Evolutionary conservation across 1,139 yeast species (phyloP).

Genomic region (Casaregolazyma suthepensis): DNA sequence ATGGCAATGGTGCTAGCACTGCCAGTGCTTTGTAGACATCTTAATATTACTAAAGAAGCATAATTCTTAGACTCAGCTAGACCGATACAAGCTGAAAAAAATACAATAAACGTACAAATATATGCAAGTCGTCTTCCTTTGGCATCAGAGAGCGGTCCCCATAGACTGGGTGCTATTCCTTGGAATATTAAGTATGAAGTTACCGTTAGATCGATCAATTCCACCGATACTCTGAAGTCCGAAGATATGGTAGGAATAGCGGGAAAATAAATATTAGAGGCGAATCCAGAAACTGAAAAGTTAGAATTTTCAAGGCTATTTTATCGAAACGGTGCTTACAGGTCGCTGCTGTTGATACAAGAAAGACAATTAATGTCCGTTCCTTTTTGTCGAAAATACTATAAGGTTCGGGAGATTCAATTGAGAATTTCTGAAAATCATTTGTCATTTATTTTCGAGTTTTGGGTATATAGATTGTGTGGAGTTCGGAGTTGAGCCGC

Average conservation of each 20-base stretch:
- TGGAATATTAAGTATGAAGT: slow-evolving; percentile 63
- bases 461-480: not conserved
- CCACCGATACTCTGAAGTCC: slow-evolving; percentile 45
- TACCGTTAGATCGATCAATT: slow-evolving; percentile 50
- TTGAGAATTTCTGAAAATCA: not conserved
- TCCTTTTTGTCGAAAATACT: slow-evolving; percentile 8
- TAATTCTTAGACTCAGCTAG: slow-evolving; percentile 49
- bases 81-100: slow-evolving; percentile 50
- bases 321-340: slow-evolving; percentile 2
- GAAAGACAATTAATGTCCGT: slow-evolving; percentile 5
- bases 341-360: slow-evolving; percentile 8
- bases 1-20: slow-evolving; percentile 68
- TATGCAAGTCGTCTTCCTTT: slow-evolving; percentile 62
- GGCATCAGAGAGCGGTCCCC: slow-evolving; percentile 54
- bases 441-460: not conserved
- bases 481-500: not conserved
- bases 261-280: slow-evolving; percentile 50
- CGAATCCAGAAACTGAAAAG: slow-evolving; percentile 9
- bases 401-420: not conserved
- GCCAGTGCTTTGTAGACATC: slow-evolving; percentile 62
- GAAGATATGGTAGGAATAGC: slow-evolving; percentile 48
- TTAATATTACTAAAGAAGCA: slow-evolving; percentile 44
- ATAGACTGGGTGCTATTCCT: slow-evolving; percentile 55
- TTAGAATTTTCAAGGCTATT: not conserved
- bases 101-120: slow-evolving; percentile 45